Evolutionary conservation across 2,329 filamentous ascomycete species (phyloP).

Genomic region (Volutella citrinella): DNA sequence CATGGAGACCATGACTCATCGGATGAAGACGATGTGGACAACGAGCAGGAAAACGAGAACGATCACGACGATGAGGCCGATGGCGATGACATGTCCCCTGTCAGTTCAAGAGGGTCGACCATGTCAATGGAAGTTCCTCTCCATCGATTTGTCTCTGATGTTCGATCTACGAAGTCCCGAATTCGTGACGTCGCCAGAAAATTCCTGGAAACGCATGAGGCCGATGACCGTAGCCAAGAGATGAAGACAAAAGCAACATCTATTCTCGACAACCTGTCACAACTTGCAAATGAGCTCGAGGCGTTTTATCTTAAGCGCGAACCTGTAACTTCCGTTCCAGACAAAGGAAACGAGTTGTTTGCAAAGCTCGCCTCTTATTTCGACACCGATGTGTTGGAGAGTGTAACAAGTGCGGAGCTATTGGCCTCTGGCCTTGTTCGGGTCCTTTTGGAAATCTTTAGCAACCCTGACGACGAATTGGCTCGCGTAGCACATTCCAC

Average conservation of each 20-base stretch:
- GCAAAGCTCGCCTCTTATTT: constrained; percentile 77
- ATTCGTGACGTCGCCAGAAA: constrained; percentile 76
- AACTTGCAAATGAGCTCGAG: constrained; percentile 69
- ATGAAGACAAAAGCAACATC: constrained; percentile 77
- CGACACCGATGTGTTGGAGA: constrained; percentile 82
- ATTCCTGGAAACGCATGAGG: constrained; percentile 82
- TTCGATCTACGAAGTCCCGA: constrained; percentile 57
- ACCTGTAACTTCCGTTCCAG: constrained; percentile 40
- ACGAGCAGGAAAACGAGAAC: constrained; percentile 45
- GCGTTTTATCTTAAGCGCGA: constrained; percentile 62
- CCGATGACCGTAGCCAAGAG: constrained; percentile 64
- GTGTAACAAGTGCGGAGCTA: constrained; percentile 92
- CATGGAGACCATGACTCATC: constrained; percentile 37
- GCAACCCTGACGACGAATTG: constrained; percentile 60
- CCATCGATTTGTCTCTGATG: constrained; percentile 44
- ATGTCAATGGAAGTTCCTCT: constrained; percentile 59
- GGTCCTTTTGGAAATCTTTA: constrained; percentile 78
- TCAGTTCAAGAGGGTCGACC: constrained; percentile 63
- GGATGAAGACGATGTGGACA: constrained; percentile 49
- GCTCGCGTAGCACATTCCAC: constrained; percentile 70
- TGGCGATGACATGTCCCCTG: constrained; percentile 61
- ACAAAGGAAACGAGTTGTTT: constrained; percentile 67
- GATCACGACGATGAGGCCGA: constrained; percentile 54
- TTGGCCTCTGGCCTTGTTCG: constrained; percentile 87
- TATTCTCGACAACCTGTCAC: constrained; percentile 71